phyloP scores from a whole-genome alignment of 2,329 filamentous ascomycete genomes.

The Pyrenophora teres region DNA sequence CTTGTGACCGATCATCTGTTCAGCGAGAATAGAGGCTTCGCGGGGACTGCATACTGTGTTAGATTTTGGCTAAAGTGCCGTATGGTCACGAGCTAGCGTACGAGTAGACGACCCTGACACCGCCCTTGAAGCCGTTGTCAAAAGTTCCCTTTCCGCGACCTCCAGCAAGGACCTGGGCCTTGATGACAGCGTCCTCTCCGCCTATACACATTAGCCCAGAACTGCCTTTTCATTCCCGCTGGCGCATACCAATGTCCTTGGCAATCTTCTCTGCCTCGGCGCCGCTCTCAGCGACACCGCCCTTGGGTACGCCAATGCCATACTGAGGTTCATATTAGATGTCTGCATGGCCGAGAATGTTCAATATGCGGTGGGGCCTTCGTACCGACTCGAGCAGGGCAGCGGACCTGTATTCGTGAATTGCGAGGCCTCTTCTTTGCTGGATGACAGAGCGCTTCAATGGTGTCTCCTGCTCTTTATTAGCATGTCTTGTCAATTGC shows the following conservation, averaged over 20 bases:
- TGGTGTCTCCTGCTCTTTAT: conserved; percentile 59
- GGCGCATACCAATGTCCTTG: conserved; percentile 74
- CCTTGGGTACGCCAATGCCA: conserved; percentile 90
- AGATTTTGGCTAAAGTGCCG: conserved; percentile 5
- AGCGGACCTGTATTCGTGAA: conserved; percentile 97
- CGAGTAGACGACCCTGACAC: conserved; percentile 98
- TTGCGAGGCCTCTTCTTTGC: conserved; percentile 87
- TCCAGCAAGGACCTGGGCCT: conserved; percentile 97
- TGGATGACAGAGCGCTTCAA: conserved; percentile 65
- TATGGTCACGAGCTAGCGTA: conserved; percentile 47
- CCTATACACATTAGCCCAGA: conserved; percentile 52
- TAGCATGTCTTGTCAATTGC: conserved; percentile 30
- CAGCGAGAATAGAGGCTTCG: conserved; percentile 93
- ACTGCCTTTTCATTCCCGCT: conserved; percentile 23
- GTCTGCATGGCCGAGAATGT: conserved; percentile 5
- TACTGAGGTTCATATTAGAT: conserved; percentile 64
- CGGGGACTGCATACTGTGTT: conserved; percentile 63
- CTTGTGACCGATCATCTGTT: conserved; percentile 99
- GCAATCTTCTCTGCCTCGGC: conserved; percentile 91
- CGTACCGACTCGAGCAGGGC: conserved; percentile 76
- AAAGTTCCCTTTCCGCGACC: conserved; percentile 97
- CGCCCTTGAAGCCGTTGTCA: conserved; percentile 98
- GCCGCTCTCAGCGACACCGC: conserved; percentile 79
- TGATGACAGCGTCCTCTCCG: conserved; percentile 97
- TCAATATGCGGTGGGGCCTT: conserved; percentile 14